phyloP scores from a whole-genome alignment of 352 stramenopile species.

The Phytophthora colocasiae region DNA sequence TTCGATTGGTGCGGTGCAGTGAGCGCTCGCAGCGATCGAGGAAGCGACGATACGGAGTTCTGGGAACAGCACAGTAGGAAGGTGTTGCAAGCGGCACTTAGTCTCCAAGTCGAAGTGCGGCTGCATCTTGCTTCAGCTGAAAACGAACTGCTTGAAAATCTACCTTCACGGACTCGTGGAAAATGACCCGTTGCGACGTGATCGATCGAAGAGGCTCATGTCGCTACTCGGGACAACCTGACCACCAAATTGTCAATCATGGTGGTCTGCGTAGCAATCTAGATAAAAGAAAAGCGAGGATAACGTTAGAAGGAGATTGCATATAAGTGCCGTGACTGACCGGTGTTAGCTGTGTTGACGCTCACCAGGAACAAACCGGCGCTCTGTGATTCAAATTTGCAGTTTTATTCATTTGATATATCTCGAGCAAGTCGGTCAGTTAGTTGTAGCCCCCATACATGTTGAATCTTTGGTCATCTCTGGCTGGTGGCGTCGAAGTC shows the following conservation, averaged over 20 bases:
- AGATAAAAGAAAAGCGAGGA: too few species aligned
- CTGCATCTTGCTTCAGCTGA: conserved; percentile 5
- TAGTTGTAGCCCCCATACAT: conserved; percentile 27
- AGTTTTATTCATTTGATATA: conserved; percentile 24
- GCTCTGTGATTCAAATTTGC: conserved; percentile 15
- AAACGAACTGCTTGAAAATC: not conserved
- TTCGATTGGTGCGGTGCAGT: not conserved
- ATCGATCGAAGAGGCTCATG: conserved; percentile 9
- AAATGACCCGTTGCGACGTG: not conserved
- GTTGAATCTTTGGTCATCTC: conserved; percentile 30
- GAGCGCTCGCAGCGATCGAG: conserved; percentile 25
- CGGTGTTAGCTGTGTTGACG: not conserved
- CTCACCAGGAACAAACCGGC: not conserved
- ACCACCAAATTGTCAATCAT: not conserved
- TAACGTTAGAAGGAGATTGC: too few species aligned
- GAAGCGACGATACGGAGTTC: conserved; percentile 12
- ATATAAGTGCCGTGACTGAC: too few species aligned
- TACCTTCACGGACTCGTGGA: not conserved
- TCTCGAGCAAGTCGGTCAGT: conserved; percentile 16
- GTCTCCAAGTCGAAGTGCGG: conserved; percentile 1
- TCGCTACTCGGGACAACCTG: conserved; percentile 5
- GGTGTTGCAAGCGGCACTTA: conserved; percentile 5
- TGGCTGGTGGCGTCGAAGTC: conserved; percentile 18
- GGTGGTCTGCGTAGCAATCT: too few species aligned
- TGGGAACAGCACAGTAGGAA: conserved; percentile 11